phyloP scores from a whole-genome alignment of 371 early-diverging fungal genomes.

The Rhizopus sp. region DNA sequence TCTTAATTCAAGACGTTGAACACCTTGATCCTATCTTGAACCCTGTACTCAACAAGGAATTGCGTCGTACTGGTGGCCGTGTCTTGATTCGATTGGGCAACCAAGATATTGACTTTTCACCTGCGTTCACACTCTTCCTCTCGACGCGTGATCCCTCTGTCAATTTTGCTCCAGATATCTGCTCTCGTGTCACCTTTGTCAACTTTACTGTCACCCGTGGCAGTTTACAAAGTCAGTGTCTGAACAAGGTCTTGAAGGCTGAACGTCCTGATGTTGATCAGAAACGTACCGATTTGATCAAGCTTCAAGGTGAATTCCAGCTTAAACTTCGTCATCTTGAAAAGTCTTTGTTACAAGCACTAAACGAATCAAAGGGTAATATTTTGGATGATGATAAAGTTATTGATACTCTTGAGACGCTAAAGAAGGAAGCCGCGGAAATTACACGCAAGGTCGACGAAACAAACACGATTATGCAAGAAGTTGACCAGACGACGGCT shows the following conservation, averaged over 20 bases:
- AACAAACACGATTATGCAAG: constrained; percentile 93
- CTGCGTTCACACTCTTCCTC: constrained; percentile 93
- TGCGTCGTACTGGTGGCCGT: constrained; percentile 96
- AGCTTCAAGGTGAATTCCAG: constrained; percentile 96
- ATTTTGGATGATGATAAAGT: constrained; percentile 97
- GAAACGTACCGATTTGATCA: constrained; percentile 90
- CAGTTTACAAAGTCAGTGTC: constrained; percentile 95
- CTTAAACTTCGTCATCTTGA: constrained; percentile 92
- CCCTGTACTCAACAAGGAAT: constrained; percentile 95
- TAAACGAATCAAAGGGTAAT: constrained; percentile 95
- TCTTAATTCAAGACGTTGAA: constrained; percentile 97
- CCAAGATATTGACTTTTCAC: constrained; percentile 98
- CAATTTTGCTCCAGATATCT: constrained; percentile 93
- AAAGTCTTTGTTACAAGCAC: constrained; percentile 88
- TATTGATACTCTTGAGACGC: constrained; percentile 89
- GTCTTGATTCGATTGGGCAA: constrained; percentile 93
- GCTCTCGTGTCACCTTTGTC: constrained; percentile 96
- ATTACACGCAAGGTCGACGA: constrained; percentile 91
- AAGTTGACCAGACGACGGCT: constrained; percentile 90
- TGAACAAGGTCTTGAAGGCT: constrained; percentile 92
- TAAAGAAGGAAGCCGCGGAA: constrained; percentile 96
- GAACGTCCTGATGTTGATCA: constrained; percentile 96
- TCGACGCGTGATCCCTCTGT: constrained; percentile 94
- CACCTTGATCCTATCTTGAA: constrained; percentile 97
- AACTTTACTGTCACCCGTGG: constrained; percentile 98